phyloP scores from a whole-genome alignment of 345 rosid species.

The Populus davidiana region DNA sequence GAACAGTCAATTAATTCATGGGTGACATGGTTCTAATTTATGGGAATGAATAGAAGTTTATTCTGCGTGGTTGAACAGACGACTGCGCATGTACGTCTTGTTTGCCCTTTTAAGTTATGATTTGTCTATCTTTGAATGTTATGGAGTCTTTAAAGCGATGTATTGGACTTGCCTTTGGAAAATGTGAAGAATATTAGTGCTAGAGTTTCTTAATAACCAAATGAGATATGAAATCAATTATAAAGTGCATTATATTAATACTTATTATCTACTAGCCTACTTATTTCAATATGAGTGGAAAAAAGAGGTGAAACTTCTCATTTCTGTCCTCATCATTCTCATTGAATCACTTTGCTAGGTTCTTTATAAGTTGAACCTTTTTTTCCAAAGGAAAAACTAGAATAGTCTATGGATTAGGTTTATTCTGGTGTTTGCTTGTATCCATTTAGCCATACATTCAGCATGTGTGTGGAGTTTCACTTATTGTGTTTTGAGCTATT shows the following conservation, averaged over 20 bases:
- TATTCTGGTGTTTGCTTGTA: background rate
- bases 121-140: background rate
- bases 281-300: background rate
- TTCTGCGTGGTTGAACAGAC: background rate
- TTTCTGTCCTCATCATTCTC: background rate
- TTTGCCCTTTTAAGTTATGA: background rate
- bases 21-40: background rate
- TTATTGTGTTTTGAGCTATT: background rate
- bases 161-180: background rate
- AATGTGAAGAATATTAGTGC: background rate
- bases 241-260: background rate
- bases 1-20: background rate
- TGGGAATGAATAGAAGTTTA: too few species aligned
- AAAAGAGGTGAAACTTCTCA: background rate
- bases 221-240: background rate
- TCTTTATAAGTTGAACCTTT: background rate
- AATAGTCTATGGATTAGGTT: background rate
- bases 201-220: background rate
- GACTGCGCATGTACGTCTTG: background rate
- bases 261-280: background rate
- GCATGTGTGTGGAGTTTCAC: background rate
- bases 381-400: background rate
- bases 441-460: background rate
- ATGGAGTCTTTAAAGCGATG: background rate
- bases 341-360: background rate